Conservation (phyloP, 306 rosid genomes). For the Dryas octopetala region DNA sequence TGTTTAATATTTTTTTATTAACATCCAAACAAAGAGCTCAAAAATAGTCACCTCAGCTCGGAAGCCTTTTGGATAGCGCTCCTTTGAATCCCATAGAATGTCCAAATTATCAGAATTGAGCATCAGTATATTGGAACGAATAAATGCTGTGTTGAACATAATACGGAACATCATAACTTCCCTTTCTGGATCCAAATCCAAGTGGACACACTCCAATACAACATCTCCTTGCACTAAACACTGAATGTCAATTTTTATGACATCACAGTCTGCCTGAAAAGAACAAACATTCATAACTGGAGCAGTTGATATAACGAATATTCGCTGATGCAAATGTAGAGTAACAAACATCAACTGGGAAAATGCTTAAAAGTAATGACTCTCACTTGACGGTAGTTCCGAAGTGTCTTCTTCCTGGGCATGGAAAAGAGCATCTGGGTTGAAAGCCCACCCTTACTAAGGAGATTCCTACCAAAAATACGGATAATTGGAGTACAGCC, state of each 20-base stretch:
- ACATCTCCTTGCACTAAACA: constrained; percentile 99
- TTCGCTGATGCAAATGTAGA: neutral
- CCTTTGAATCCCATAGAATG: constrained; percentile 95
- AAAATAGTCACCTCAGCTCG: constrained; percentile 77
- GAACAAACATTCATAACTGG: constrained; percentile 28
- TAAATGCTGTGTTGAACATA: constrained; percentile 92
- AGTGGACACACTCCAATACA: constrained; percentile 92
- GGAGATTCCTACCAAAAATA: constrained; percentile 83
- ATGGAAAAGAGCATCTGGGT: constrained; percentile 87
- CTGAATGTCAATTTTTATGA: constrained; percentile 94
- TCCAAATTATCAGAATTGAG: constrained; percentile 83
- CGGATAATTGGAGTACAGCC: constrained; percentile 89
- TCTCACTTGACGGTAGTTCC: constrained; percentile 74
- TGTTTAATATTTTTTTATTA: neutral
- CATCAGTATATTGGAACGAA: constrained; percentile 90
- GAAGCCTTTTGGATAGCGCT: constrained; percentile 83
- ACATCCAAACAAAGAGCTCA: constrained; percentile 21
- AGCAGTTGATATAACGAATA: constrained; percentile 21
- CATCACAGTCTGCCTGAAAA: constrained; percentile 91
- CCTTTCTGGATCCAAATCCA: constrained; percentile 86
- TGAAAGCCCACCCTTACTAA: constrained; percentile 76
- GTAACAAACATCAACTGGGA: constrained; percentile 18
- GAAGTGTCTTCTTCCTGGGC: constrained; percentile 75
- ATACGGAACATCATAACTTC: constrained; percentile 98
- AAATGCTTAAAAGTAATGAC: neutral